A percentile compares a stretch with the other conserved stretches of the same genome.
These are phyloP conservation scores for Aspergillus heteromorphus DNA, from an alignment of 495 filamentous ascomycete species.

Conservation along the genomic window DNA sequence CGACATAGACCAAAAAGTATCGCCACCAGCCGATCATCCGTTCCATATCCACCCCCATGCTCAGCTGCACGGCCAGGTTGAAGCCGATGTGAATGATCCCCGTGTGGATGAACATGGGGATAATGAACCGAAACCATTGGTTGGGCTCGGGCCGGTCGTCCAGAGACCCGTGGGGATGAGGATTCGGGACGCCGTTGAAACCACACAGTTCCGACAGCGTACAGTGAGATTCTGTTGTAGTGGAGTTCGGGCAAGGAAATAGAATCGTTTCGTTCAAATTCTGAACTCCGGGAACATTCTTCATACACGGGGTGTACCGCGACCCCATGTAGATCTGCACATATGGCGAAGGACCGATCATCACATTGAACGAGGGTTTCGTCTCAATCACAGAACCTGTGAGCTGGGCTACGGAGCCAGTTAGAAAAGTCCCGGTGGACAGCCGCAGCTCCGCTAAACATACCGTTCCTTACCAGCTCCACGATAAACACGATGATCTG, in stretches of 20 bases:
- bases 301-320: conserved; percentile 92
- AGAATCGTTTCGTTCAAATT: conserved; percentile 42
- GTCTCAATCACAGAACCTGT: conserved; percentile 71
- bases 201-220: conserved; percentile 75
- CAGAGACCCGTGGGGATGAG: conserved; percentile 33
- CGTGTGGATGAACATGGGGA: conserved; percentile 91
- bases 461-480: conserved; percentile 79
- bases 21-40: conserved; percentile 76
- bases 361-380: conserved; percentile 83
- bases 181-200: conserved; percentile 67
- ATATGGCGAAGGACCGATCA: conserved; percentile 90
- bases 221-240: conserved; percentile 53
- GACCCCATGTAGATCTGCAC: conserved; percentile 96
- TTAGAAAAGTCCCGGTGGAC: conserved; percentile 7
- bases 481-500: conserved; percentile 87
- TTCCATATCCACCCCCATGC: conserved; percentile 87
- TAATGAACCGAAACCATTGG: conserved; percentile 96
- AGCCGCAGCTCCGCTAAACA: conserved; percentile 15
- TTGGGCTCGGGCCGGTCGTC: conserved; percentile 57
- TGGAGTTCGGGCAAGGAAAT: conserved; percentile 77
- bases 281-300: conserved; percentile 64
- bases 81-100: conserved; percentile 92
- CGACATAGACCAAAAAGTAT: conserved; percentile 83
- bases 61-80: conserved; percentile 87
- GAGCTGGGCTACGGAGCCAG: conserved; percentile 26